Percentiles rank a stretch among this genome's conserved stretches.
Evolutionary conservation across 2,329 filamentous ascomycete species (phyloP).

Genomic region (Aspergillus transmontanensis): DNA sequence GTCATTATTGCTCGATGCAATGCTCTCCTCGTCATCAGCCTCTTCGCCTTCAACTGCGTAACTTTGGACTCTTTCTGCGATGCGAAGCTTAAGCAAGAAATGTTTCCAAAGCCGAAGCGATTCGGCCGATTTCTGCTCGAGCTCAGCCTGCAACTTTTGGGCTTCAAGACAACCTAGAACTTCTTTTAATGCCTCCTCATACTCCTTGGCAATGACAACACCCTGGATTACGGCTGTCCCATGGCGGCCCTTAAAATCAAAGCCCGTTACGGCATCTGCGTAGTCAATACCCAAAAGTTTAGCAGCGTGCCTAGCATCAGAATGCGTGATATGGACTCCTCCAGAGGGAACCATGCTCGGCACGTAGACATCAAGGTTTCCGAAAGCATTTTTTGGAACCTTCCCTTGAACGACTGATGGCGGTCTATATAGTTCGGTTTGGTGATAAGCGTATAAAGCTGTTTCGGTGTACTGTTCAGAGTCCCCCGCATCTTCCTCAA

Average conservation of each 20-base stretch:
- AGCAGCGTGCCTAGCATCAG: slow-evolving; percentile 70
- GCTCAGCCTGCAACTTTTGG: slow-evolving; percentile 64
- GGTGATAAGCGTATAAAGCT: slow-evolving; percentile 59
- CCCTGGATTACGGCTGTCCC: slow-evolving; percentile 83
- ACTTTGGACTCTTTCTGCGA: slow-evolving; percentile 71
- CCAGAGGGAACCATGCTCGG: slow-evolving; percentile 65
- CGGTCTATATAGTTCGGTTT: slow-evolving; percentile 72
- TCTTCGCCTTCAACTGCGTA: slow-evolving; percentile 47
- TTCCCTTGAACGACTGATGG: slow-evolving; percentile 74
- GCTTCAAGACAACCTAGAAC: slow-evolving; percentile 70
- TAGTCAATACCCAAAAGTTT: slow-evolving; percentile 78
- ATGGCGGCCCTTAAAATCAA: slow-evolving; percentile 80
- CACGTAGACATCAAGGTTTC: slow-evolving; percentile 66
- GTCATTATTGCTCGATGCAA: slow-evolving; percentile 34
- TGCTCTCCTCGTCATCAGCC: slow-evolving; percentile 39
- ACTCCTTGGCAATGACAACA: slow-evolving; percentile 72
- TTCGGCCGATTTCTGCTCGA: slow-evolving; percentile 54
- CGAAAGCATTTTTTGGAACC: slow-evolving; percentile 65
- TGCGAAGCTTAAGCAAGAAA: slow-evolving; percentile 64
- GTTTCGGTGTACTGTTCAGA: slow-evolving; percentile 57
- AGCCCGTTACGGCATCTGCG: slow-evolving; percentile 86
- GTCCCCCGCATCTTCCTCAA: slow-evolving; percentile 41
- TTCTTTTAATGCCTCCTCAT: slow-evolving; percentile 69
- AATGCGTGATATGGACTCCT: slow-evolving; percentile 58
- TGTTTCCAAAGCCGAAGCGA: slow-evolving; percentile 61